phyloP scores from a whole-genome alignment of 2,329 filamentous ascomycete genomes.

The Fusarium illudens region DNA sequence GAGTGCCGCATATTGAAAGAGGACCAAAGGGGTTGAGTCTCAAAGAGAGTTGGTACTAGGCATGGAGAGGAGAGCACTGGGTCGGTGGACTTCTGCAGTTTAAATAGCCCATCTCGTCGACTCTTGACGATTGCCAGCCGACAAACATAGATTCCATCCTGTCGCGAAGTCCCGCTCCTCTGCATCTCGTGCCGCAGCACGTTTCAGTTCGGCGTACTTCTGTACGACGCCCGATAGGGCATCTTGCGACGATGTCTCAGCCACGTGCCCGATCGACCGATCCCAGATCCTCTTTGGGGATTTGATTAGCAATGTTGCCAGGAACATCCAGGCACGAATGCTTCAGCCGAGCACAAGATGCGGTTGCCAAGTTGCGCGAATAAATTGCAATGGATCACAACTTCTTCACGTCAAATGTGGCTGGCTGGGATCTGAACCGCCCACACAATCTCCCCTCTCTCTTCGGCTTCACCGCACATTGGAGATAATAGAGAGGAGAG shows the following conservation, averaged over 20 bases:
- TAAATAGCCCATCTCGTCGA: background rate
- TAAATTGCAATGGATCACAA: background rate
- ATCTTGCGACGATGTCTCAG: background rate
- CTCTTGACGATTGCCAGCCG: background rate
- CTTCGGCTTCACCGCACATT: background rate
- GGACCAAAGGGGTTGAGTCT: background rate
- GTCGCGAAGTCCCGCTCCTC: background rate
- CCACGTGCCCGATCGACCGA: background rate
- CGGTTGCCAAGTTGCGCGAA: slow-evolving; percentile 7
- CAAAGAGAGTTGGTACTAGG: background rate
- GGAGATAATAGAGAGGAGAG: background rate
- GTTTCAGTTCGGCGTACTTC: background rate
- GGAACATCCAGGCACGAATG: background rate
- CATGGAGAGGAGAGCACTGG: background rate
- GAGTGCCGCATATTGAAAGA: slow-evolving; percentile 4
- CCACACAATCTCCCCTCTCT: background rate
- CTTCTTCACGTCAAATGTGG: background rate
- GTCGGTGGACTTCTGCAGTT: background rate
- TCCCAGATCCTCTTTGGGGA: background rate
- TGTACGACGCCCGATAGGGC: background rate
- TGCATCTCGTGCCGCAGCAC: background rate
- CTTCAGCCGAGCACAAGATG: background rate
- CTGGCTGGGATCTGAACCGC: background rate
- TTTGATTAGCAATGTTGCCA: background rate
- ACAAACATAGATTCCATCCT: background rate